phyloP scores from a whole-genome alignment of 2,329 filamentous ascomycete species.

The Aspergillus carbonarius region DNA sequence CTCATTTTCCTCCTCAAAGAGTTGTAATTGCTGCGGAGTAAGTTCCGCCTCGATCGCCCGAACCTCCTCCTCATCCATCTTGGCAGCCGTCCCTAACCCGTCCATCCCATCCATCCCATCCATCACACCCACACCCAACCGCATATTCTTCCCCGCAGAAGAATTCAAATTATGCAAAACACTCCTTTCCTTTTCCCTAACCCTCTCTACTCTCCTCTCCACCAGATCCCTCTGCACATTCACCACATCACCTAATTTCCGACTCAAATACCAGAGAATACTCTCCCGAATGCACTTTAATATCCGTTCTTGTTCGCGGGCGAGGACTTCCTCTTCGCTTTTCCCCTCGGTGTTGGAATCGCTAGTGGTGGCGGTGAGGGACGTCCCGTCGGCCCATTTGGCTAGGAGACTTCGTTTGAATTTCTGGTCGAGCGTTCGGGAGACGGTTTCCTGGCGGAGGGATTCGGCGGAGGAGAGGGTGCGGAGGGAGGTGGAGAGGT shows the following conservation, averaged over 20 bases:
- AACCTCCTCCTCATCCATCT: conserved; percentile 33
- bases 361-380: conserved; percentile 43
- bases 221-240: conserved; percentile 87
- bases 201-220: conserved; percentile 78
- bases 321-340: conserved; percentile 65
- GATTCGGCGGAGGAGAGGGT: conserved; percentile 79
- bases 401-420: conserved; percentile 50
- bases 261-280: conserved; percentile 77
- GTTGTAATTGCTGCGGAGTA: conserved; percentile 80
- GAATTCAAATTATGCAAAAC: conserved; percentile 57
- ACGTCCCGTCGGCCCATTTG: conserved; percentile 60
- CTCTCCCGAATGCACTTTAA: conserved; percentile 73
- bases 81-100: conserved; percentile 9
- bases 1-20: conserved; percentile 91
- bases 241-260: conserved; percentile 72
- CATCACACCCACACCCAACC: conserved; percentile 6
- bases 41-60: conserved; percentile 58
- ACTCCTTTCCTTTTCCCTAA: conserved; percentile 86
- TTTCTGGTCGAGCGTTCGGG: conserved; percentile 69
- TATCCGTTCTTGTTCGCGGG: conserved; percentile 68
- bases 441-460: conserved; percentile 73
- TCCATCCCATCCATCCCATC: neutral
- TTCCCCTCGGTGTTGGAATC: conserved; percentile 48
- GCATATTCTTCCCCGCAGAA: conserved; percentile 5
- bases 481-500: conserved; percentile 78